Percentiles rank a stretch among this genome's conserved stretches.
Evolutionary conservation across 257 asterid species (phyloP).

Genomic region (Misopates orontium): DNA sequence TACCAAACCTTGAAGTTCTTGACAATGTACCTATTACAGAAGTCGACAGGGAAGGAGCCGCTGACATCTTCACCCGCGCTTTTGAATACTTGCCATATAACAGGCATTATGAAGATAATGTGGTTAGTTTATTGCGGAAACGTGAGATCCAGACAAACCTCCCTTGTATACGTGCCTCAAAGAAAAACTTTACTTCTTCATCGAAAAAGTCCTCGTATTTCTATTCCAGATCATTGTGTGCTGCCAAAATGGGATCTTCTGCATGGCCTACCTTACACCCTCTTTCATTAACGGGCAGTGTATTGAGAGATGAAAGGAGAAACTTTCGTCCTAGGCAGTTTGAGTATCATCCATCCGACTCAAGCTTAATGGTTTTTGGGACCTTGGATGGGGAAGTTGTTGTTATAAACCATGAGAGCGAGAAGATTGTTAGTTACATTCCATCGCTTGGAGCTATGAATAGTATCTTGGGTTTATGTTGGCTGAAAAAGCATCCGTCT

Average conservation of each 20-base stretch:
- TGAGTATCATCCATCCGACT: constrained; percentile 93
- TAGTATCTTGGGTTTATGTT: constrained; percentile 86
- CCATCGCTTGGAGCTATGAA: constrained; percentile 90
- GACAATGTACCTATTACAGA: constrained; percentile 68
- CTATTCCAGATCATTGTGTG: constrained; percentile 81
- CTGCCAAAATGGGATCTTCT: constrained; percentile 83
- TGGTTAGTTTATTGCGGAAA: constrained; percentile 60
- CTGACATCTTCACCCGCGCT: constrained; percentile 43
- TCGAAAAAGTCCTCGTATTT: constrained; percentile 55
- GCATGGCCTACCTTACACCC: constrained; percentile 76
- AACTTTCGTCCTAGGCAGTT: constrained; percentile 86
- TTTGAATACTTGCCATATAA: constrained; percentile 84
- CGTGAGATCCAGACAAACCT: constrained; percentile 70
- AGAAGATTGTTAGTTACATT: constrained; percentile 62
- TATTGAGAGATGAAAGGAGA: constrained; percentile 62
- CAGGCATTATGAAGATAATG: constrained; percentile 56
- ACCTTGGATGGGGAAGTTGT: constrained; percentile 93
- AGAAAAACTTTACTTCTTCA: constrained; percentile 32
- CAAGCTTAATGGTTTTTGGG: constrained; percentile 94
- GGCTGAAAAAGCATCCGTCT: constrained; percentile 79
- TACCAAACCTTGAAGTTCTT: constrained; percentile 66
- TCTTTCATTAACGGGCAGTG: constrained; percentile 49
- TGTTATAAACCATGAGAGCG: constrained; percentile 82
- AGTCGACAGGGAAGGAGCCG: constrained; percentile 66
- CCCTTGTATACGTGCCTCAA: constrained; percentile 39